These are phyloP conservation scores for Pharnaceum exiguum DNA, from an alignment of 148 eudicot species.

Conservation along the genomic window DNA sequence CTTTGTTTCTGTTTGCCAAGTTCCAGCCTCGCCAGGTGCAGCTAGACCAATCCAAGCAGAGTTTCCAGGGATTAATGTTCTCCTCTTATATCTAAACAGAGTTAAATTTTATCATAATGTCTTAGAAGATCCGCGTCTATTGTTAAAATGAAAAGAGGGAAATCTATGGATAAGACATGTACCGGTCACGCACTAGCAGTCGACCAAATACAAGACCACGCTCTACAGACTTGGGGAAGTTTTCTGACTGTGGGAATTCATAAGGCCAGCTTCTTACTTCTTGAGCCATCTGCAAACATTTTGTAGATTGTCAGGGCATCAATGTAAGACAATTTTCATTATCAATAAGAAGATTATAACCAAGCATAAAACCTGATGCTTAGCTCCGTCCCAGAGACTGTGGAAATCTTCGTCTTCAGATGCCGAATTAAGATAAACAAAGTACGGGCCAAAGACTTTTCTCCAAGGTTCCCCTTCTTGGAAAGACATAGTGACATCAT, in stretches of 20 bases:
- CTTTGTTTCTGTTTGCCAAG: constrained; percentile 53
- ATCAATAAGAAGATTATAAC: neutral
- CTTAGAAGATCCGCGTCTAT: too few relatives aligned
- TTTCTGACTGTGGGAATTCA: constrained; percentile 30
- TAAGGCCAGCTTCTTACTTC: constrained; percentile 55
- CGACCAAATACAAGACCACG: constrained; percentile 43
- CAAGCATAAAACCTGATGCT: constrained; percentile 29
- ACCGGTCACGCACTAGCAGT: constrained; percentile 39
- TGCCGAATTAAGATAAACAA: constrained; percentile 37
- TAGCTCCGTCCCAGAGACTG: constrained; percentile 42
- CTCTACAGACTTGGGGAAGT: constrained; percentile 32
- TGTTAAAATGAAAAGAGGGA: too few relatives aligned
- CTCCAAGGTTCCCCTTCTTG: constrained; percentile 49
- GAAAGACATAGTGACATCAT: constrained; percentile 25
- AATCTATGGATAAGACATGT: too few relatives aligned
- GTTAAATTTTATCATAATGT: neutral
- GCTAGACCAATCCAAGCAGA: constrained; percentile 48
- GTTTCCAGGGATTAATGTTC: constrained; percentile 14
- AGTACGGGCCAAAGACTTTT: constrained; percentile 45
- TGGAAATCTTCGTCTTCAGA: constrained; percentile 6
- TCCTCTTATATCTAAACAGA: constrained; percentile 23
- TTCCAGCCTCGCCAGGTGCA: constrained; percentile 33
- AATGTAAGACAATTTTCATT: neutral
- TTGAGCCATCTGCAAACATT: constrained; percentile 27
- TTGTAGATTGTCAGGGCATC: constrained; percentile 2